A percentile compares a stretch with the other conserved stretches of the same genome.
Evolutionary conservation across 2,329 filamentous ascomycete species (phyloP).

Genomic region (Talaromyces pinophilus): DNA sequence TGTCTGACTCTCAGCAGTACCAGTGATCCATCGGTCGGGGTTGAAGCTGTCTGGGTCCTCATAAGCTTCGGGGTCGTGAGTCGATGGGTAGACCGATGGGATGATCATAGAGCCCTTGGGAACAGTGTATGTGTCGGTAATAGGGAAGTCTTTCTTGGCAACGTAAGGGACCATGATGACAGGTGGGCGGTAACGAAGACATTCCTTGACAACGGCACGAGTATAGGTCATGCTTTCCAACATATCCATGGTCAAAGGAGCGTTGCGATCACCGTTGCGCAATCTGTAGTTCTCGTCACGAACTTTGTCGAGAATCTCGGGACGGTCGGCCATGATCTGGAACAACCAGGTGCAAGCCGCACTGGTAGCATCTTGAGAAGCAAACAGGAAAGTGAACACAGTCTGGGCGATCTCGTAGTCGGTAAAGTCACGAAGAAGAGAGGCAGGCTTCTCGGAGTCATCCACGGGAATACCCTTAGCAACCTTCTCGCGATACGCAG

Average conservation of each 20-base stretch:
- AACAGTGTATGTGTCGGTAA: constrained; percentile 84
- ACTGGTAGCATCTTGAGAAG: constrained; percentile 94
- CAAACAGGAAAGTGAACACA: constrained; percentile 94
- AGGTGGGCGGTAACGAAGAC: constrained; percentile 89
- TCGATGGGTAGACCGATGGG: constrained; percentile 83
- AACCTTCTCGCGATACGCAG: constrained; percentile 75
- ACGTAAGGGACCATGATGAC: constrained; percentile 97
- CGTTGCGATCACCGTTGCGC: constrained; percentile 72
- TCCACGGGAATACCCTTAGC: constrained; percentile 70
- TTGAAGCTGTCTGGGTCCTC: constrained; percentile 84
- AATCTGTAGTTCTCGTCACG: constrained; percentile 84
- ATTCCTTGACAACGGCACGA: constrained; percentile 85
- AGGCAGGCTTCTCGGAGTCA: constrained; percentile 74
- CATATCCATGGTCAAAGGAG: constrained; percentile 75
- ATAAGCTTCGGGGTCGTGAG: constrained; percentile 92
- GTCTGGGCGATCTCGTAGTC: constrained; percentile 93
- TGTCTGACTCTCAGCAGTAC: constrained; percentile 82
- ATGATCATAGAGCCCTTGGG: constrained; percentile 95
- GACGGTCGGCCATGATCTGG: constrained; percentile 88
- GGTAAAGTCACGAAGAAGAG: constrained; percentile 80
- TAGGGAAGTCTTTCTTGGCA: constrained; percentile 92
- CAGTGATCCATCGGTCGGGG: constrained; percentile 87
- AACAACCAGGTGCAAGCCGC: constrained; percentile 94
- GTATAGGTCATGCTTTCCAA: constrained; percentile 89
- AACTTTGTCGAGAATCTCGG: constrained; percentile 86